Percentiles rank a stretch among this genome's conserved stretches.
Conservation (phyloP, 2,329 filamentous ascomycete species). For the Nemania sp. region DNA sequence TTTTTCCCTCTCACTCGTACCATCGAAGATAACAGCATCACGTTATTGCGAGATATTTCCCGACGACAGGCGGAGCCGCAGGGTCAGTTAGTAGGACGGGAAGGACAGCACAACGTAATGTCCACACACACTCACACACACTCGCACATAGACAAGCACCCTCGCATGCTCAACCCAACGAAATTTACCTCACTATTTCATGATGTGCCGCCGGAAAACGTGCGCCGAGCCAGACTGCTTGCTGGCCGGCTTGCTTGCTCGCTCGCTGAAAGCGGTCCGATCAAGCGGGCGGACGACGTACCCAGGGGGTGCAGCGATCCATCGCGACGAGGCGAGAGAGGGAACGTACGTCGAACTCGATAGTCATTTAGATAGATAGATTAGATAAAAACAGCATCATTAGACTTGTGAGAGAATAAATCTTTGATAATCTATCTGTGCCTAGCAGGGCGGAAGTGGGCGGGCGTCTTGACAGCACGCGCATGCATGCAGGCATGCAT, state of each 20-base stretch:
- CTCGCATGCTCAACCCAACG: no score
- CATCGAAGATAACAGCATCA: slow-evolving; percentile 20
- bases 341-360: no score
- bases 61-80: slow-evolving; percentile 9
- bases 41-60: slow-evolving; percentile 17
- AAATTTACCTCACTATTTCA: background rate
- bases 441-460: no score
- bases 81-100: background rate
- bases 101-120: slow-evolving; percentile 11
- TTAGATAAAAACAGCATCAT: no score
- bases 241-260: no score
- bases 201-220: slow-evolving; percentile 7
- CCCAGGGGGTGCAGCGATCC: slow-evolving; percentile 17
- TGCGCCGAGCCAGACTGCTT: background rate
- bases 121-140: no score
- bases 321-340: no score
- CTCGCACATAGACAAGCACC: no score
- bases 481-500: slow-evolving; percentile 1
- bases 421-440: no score
- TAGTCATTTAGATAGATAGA: no score
- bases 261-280: no score
- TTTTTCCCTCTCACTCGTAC: slow-evolving; percentile 16
- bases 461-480: slow-evolving; percentile 20
- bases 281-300: slow-evolving; percentile 10
- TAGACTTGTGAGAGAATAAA: no score